Evolutionary conservation across 305 asterid genomes (phyloP), one percentile per base, ranked within the genome.

Genomic region (Fraxinus floribunda): DNA sequence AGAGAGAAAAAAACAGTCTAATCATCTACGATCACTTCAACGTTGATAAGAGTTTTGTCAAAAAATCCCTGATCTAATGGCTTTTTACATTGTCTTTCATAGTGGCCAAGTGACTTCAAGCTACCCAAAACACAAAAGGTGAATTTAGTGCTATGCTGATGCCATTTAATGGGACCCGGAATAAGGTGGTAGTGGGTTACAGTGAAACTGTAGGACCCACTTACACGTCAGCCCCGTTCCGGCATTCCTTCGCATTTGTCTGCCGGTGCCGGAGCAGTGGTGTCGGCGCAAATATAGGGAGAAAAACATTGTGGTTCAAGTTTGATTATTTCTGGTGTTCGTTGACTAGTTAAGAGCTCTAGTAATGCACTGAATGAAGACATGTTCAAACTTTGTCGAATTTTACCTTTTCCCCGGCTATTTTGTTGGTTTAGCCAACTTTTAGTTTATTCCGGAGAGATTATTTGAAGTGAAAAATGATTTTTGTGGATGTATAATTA

Each of bases 41-140:
- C 41, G 8, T 36, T 36, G 41, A 36, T 36, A 36, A 1, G 41
- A 36, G 41, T 36, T 36, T 1, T 36, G 41, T 36, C 41, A 36
- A 36, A 36, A 36, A 36, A 35, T 36, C 41, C 38, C 41, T 9
- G 41, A 36, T 36, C 41, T 36, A 7, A 7, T 36, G 41, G 41
- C 41, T 36, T 36, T 36, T 36, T 36, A 7, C 9, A 36, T 36
- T 36, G 8, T 36, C 41, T 36, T 36, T 36, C 41, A 22, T 82
- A 85, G 90, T 88, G 94, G 88, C 82, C 80, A 46, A 75, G 84
- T 91, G 91, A 85, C 84, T 62, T 73, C 89, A 84, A 87, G 84
- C 85, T 83, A 80, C 80, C n/a, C 0, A 66, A 60, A 5, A 6
- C 13, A 60, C 1, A 18, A 85, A 85, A 70, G 74, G 49, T 36